phyloP scores from a whole-genome alignment of 163 green algal genomes.

The Dunaliella salina region DNA sequence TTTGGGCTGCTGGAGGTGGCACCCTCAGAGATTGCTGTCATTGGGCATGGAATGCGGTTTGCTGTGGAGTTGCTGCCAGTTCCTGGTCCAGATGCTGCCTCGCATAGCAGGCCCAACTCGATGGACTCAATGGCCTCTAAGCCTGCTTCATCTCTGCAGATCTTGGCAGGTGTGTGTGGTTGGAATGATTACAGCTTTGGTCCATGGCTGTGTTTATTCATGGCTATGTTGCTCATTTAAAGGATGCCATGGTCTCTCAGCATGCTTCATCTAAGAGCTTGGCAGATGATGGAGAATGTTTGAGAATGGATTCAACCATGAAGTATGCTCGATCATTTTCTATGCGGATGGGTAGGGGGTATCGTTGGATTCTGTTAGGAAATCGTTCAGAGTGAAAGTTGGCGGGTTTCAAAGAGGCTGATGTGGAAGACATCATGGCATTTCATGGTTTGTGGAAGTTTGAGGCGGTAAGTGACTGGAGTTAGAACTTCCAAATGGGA shows the following conservation, averaged over 20 bases:
- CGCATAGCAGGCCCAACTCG: background rate
- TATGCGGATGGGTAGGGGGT: background rate
- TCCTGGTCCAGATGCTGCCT: background rate
- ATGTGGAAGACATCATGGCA: background rate
- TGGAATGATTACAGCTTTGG: no score
- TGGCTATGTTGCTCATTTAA: background rate
- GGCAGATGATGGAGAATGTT: background rate
- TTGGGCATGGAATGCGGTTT: slow-evolving; percentile 83
- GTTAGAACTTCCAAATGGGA: background rate
- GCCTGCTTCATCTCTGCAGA: background rate
- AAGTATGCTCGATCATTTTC: background rate
- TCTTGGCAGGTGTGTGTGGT: background rate
- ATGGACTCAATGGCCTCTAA: background rate
- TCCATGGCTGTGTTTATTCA: no score
- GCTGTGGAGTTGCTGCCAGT: slow-evolving; percentile 53
- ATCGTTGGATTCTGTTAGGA: background rate
- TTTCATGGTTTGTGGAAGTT: background rate
- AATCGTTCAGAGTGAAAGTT: background rate
- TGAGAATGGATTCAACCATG: background rate
- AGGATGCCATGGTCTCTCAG: background rate
- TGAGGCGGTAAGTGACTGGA: background rate
- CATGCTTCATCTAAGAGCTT: no score
- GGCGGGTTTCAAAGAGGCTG: background rate
- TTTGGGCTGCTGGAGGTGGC: slow-evolving; percentile 71
- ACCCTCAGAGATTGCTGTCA: slow-evolving; percentile 77